Percentiles rank a stretch among this genome's conserved stretches.
These are phyloP conservation scores for Daldinia sp. DNA, from an alignment of 2,329 filamentous ascomycete genomes.

Conservation along the genomic window DNA sequence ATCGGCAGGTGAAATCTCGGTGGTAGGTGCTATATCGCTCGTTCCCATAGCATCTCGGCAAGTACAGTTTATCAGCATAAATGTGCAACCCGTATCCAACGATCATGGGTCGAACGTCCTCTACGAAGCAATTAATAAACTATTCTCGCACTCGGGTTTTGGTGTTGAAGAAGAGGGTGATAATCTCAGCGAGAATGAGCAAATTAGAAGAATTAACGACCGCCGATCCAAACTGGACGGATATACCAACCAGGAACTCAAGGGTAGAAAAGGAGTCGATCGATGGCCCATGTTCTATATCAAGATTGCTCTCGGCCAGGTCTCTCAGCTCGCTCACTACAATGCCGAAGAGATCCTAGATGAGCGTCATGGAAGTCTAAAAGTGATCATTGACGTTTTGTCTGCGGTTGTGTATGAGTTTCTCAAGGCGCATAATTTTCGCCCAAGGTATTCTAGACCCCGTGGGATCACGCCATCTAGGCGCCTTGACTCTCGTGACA, in stretches of 20 bases:
- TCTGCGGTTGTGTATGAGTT: slow-evolving; percentile 76
- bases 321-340: slow-evolving; percentile 19
- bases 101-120: slow-evolving; percentile 68
- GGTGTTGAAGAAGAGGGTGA: slow-evolving; percentile 64
- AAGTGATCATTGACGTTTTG: slow-evolving; percentile 69
- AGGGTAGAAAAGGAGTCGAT: slow-evolving; percentile 72
- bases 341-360: slow-evolving; percentile 55
- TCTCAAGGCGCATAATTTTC: slow-evolving; percentile 75
- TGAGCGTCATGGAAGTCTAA: slow-evolving; percentile 58
- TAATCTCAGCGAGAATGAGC: slow-evolving; percentile 48
- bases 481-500: background rate
- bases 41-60: slow-evolving; percentile 74
- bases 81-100: slow-evolving; percentile 70
- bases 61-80: slow-evolving; percentile 83
- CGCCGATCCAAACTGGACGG: slow-evolving; percentile 53
- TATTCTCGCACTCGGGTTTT: slow-evolving; percentile 82
- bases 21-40: slow-evolving; percentile 77
- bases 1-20: slow-evolving; percentile 64
- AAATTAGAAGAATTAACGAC: slow-evolving; percentile 35
- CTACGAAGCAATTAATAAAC: slow-evolving; percentile 78
- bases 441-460: slow-evolving; percentile 54
- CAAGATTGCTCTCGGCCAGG: slow-evolving; percentile 60
- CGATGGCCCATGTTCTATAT: slow-evolving; percentile 90
- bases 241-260: slow-evolving; percentile 61
- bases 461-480: slow-evolving; percentile 8